phyloP scores from a whole-genome alignment of 2,329 filamentous ascomycete species.

The Exophiala phaeomuriformis region DNA sequence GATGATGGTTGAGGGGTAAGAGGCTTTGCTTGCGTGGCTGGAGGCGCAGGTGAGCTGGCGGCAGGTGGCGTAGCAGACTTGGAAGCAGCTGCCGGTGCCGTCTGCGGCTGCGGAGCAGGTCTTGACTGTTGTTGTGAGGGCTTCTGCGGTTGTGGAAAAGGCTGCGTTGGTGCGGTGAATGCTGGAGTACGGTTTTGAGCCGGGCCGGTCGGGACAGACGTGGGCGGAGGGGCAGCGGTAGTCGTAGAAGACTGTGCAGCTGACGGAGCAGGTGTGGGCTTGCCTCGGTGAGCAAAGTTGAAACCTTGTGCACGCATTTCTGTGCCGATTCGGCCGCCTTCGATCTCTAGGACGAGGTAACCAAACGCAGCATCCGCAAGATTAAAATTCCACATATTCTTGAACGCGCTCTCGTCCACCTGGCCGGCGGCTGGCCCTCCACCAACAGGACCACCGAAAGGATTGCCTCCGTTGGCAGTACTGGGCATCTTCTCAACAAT shows the following conservation, averaged over 20 bases:
- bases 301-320: slow-evolving; percentile 99
- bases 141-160: slow-evolving; percentile 32
- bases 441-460: slow-evolving; percentile 79
- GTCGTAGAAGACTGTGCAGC: slow-evolving; percentile 18
- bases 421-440: slow-evolving; percentile 68
- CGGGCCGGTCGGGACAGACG: slow-evolving; percentile 34
- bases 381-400: slow-evolving; percentile 99
- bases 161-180: slow-evolving; percentile 36
- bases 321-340: slow-evolving; percentile 90
- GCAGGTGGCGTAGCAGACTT: slow-evolving; percentile 28
- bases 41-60: slow-evolving; percentile 37
- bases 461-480: slow-evolving; percentile 89
- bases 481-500: slow-evolving; percentile 98
- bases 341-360: slow-evolving; percentile 88
- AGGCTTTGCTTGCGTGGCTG: slow-evolving; percentile 44
- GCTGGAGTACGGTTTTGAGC: slow-evolving; percentile 35
- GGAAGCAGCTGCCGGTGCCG: slow-evolving; percentile 8
- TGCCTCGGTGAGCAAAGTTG: slow-evolving; percentile 90
- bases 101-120: slow-evolving; percentile 26
- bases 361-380: slow-evolving; percentile 94
- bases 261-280: slow-evolving; percentile 15
- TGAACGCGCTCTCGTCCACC: slow-evolving; percentile 97
- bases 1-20: slow-evolving; percentile 43
- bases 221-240: slow-evolving; percentile 4
- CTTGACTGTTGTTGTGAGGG: slow-evolving; percentile 30